Base-by-base conservation (phyloP, 192 early-diverging fungal genomes). In the Irineochytrium annulatum region DNA sequence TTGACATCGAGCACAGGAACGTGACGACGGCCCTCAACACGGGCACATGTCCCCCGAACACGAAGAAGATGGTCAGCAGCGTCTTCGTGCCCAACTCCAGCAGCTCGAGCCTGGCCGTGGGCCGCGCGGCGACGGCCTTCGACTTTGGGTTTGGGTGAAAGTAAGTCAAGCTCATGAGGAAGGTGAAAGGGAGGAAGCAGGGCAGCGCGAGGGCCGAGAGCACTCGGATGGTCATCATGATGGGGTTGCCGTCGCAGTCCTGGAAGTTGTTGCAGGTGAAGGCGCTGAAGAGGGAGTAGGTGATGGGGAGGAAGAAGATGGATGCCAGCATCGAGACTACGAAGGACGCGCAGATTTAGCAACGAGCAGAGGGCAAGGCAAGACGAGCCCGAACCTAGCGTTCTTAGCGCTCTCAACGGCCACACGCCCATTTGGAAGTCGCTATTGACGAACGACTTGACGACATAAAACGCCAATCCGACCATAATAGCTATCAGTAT, bases 131-230 rank as follows among this genome's bases (percentile, higher is more conserved):
- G 17, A 65, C 48, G 6, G 63, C 57, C 3, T 43, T 48, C 1
- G 55, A 41, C 35, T 65, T 65, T 24, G 63, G 63, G 34, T 65
- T 65, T 27, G 63, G 63, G 32, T 65, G 57, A 34, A 65, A 65
- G 46, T 65, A 65, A 6, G 63, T 65, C 63, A 65, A 59, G 34
- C 63, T 65, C 63, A 65, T 65, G 22, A 65, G 56, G 14, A 65
- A 30, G 24, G 63, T 65, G 52, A 65, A 65, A 1, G 41, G 44
- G 48, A 65, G 43, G 34, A 65, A 65, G 2, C 33, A 13, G 11
- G 63, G 63, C 17, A 65, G 33, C 5, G 29, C 14, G 27, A 65
- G 48, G 6, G 26, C 63, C 19, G 63, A 48, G 19, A 65, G 16
- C 5, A 65, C 37, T 19, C 63, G 39, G 5, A 65, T 24, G 8